Evolutionary conservation across 306 rosid species (phyloP).

Genomic region (Inga leiocalycina): DNA sequence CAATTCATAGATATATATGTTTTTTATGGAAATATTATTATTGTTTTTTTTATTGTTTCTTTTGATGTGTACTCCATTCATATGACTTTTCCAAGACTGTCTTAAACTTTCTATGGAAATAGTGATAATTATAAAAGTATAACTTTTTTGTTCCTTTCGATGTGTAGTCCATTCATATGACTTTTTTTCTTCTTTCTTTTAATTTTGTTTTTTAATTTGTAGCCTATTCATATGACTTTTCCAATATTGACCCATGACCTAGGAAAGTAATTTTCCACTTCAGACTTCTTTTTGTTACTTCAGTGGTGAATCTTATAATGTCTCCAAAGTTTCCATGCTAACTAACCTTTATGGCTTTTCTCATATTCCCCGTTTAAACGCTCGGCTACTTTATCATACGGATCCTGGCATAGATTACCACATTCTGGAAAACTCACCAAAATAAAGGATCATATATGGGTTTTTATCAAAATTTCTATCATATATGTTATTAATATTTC

Average conservation of each 20-base stretch:
- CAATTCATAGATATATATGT: not conserved
- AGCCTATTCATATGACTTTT: not conserved
- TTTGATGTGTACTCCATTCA: not conserved
- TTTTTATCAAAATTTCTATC: not conserved
- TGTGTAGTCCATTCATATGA: not conserved
- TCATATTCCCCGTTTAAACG: not conserved
- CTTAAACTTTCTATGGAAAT: not conserved
- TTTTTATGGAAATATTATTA: not conserved
- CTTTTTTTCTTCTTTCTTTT: not conserved
- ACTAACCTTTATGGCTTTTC: not conserved
- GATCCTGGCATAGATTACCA: not conserved
- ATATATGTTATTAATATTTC: slow-evolving; percentile 33
- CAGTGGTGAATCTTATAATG: not conserved
- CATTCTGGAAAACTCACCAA: not conserved
- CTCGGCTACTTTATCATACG: not conserved
- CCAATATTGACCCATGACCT: not conserved
- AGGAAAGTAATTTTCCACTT: not conserved
- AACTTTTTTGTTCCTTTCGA: not conserved
- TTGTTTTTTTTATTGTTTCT: no score
- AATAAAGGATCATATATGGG: not conserved
- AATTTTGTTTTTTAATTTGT: not conserved
- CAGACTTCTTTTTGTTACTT: not conserved
- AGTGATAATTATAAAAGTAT: not conserved
- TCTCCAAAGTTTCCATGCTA: not conserved
- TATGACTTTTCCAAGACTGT: not conserved